Evolutionary conservation across 345 rosid genomes (phyloP), one percentile per base, ranked within the genome.

Genomic region (Citrus maxima): DNA sequence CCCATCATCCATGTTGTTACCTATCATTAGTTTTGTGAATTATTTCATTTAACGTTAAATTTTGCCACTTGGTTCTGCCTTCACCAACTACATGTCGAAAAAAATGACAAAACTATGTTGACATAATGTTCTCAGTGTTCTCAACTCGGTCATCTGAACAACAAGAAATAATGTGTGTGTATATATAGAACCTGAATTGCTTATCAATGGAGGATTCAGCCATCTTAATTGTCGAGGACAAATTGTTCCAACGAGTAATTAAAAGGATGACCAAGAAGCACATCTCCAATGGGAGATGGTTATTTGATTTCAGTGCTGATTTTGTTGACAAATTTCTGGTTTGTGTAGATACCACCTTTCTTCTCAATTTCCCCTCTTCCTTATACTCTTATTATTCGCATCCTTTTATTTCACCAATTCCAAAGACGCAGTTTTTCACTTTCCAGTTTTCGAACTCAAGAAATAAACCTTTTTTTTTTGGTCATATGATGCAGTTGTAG

Each of bases 31-130:
- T 46, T 46, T 13, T 46, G 51, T 13, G 7, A 18, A 5, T 54
- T 5, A 16, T 16, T 54, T 37, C 38, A 21, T 38, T 35, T 14
- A n/a, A 9, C 13, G 2, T 35, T 22, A n/a, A 73, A 14, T 38
- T 18, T 40, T 4, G 19, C 30, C 30, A 76, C 71, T 22, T 51
- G 78, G 60, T 32, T 72, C 42, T 21, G 66, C 18, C 0, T 28
- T 6, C 51, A 18, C 12, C 37, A 28, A 1, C 27, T 21, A 38
- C 54, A 54, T 18, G 77, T 51, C 55, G 35, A 71, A 35, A 73
- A 46, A 4, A 32, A 79, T 80, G 83, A 73, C 82, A 21, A 51
- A 46, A 80, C 10, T 24, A 74, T 85, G 88, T 80, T 73, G 82
- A 83, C 88, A 85, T n/a, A 40, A 37, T 76, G 67, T 27, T 24